phyloP scores from a whole-genome alignment of 1,284 basidiomycete species.

The Calocybe gambosa region DNA sequence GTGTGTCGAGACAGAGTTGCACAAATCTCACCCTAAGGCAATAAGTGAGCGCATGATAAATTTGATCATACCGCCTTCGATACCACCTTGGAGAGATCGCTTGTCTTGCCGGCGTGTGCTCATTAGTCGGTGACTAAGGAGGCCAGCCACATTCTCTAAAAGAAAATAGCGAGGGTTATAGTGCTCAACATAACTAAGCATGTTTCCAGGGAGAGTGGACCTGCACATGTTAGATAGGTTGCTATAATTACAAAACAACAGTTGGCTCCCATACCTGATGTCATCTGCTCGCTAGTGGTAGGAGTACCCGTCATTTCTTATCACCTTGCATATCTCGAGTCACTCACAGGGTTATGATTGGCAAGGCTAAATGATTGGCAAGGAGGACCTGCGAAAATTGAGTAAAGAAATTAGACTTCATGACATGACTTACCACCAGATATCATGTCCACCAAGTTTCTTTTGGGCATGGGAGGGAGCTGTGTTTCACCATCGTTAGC shows the following conservation, averaged over 20 bases:
- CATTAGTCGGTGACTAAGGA: conserved; percentile 41
- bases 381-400: conserved; percentile 47
- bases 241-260: not conserved
- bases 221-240: conserved; percentile 25
- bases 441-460: conserved; percentile 61
- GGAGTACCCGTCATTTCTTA: not conserved
- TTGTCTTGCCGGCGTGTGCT: conserved; percentile 21
- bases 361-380: conserved; percentile 64
- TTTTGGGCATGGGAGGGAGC: conserved; percentile 46
- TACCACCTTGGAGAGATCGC: conserved; percentile 26
- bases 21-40: conserved; percentile 47
- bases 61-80: conserved; percentile 57
- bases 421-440: conserved; percentile 48
- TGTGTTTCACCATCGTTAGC: conserved; percentile 32
- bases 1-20: not conserved
- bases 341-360: conserved; percentile 49
- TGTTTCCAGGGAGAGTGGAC: conserved; percentile 58
- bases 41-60: conserved; percentile 53
- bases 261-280: conserved; percentile 35
- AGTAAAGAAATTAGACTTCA: not conserved
- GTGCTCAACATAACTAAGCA: conserved; percentile 69
- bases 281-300: conserved; percentile 49
- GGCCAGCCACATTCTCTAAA: conserved; percentile 63
- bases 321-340: not conserved
- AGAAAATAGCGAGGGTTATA: conserved; percentile 60